These are phyloP conservation scores for Ottelia alismoides DNA, from an alignment of 106 monocot species.

Conservation along the genomic window DNA sequence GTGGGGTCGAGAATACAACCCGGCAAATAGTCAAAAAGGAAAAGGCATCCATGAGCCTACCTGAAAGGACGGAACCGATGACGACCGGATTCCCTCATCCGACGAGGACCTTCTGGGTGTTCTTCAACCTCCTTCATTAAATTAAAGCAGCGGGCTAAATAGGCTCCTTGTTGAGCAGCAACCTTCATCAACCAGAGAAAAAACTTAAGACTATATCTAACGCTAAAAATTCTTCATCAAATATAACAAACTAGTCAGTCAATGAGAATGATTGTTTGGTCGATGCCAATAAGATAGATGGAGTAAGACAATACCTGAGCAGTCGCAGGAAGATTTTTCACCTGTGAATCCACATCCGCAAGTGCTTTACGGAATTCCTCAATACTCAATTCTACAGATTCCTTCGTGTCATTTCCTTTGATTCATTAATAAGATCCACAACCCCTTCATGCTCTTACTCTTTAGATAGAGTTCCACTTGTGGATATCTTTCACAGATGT, in stretches of 20 bases:
- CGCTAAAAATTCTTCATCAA: too few relatives aligned
- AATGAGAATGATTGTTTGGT: too few relatives aligned
- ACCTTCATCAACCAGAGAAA: too few relatives aligned
- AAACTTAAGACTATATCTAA: too few relatives aligned
- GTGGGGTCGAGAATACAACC: too few relatives aligned
- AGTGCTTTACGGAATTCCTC: slow-evolving; percentile 75
- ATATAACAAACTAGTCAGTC: too few relatives aligned
- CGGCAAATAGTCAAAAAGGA: too few relatives aligned
- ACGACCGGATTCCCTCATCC: slow-evolving; percentile 33
- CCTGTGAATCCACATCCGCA: slow-evolving; percentile 68
- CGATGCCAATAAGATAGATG: too few relatives aligned
- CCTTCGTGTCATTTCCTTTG: slow-evolving; percentile 30
- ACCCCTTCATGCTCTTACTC: slow-evolving; percentile 54
- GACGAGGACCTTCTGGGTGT: slow-evolving; percentile 47
- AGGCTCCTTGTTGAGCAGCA: slow-evolving; percentile 57
- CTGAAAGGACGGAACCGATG: slow-evolving; percentile 58
- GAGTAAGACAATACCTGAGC: slow-evolving; percentile 63
- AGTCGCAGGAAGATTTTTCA: slow-evolving; percentile 84
- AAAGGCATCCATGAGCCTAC: too few relatives aligned
- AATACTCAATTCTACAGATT: slow-evolving; percentile 46
- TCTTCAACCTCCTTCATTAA: slow-evolving; percentile 27
- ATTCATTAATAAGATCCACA: slow-evolving; percentile 42
- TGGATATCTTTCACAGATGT: slow-evolving; percentile 61
- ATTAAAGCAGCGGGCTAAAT: slow-evolving; percentile 58
- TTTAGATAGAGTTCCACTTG: slow-evolving; percentile 76